Evolutionary conservation across 345 rosid species (phyloP), one percentile per base, ranked within the genome.

Genomic region (Eucalyptus curtisii): DNA sequence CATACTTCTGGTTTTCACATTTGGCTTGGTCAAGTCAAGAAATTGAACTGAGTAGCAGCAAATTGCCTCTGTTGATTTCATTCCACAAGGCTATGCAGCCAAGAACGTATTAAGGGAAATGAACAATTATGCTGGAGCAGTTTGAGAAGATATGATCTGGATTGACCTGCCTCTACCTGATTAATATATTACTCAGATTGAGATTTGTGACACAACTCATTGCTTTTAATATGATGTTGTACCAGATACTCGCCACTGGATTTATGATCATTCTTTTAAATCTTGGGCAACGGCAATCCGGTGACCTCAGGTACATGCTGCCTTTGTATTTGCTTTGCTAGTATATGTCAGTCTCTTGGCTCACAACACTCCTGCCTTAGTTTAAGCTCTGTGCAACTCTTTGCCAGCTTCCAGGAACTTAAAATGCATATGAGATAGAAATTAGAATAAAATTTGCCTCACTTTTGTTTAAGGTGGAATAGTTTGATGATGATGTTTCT

Each of bases 161-260:
- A 59, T 16, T 86, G 87, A 45, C 44, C 87, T 86, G 68, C 44
- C 47, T 76, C 27, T 76, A 40, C 47, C 30, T 37, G 42, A 76
- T 76, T 76, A 40, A 20, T 40, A 76, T 11, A 20, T 76, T 22
- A 11, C 33, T 86, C 37, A 37, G 44, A 42, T 53, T 85, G 42
- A 53, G 25, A 33, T 86, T 49, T 31, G 24, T 66, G 27, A n/a
- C 31, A 15, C 49, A 17, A 71, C 88, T 27, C 53, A 31, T 42
- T 6, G 16, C 27, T 47, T 66, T 68, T n/a, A 42, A 37, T 64
- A 19, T 31, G 24, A 49, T 66, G 57, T 87, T 52, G 57, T 68
- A n/a, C 89, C 95, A 97, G 98, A 91, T 97, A 92, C 94, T 96
- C 49, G 98, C 92, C 80, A 96, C 98, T 37, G 99, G 98, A 87